Base-by-base conservation (phyloP, 2,329 filamentous ascomycete genomes). In the Byssothecium circinans region DNA sequence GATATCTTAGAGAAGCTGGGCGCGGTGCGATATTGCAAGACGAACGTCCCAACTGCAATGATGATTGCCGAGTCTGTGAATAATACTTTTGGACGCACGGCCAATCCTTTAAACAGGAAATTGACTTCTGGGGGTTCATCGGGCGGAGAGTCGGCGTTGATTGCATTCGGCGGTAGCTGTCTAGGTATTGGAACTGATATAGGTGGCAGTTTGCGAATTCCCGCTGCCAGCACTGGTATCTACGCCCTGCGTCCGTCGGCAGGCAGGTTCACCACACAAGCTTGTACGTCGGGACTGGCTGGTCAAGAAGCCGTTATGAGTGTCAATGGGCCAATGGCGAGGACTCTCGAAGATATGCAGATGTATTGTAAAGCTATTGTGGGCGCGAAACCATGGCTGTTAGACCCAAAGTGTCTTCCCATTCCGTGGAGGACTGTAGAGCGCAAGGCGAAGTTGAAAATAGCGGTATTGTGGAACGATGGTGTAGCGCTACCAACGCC, bases 1-100 rank as follows among this genome's bases (percentile, higher is more conserved):
- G 74, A 80, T 8, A 71, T 86, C 1, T 67, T 89, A 3, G 69
- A 81, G 20, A 74, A 75, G 15, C 74, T 83, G 0, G 86, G 86
- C 1, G 85, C 85, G 1, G 76, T 89, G 0, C 70, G 86, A n/a
- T 86, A 88, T 54, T 78, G 81, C 54, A 88, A 88, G 68, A 88
- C 86, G 0, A 88, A 87, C 56, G 74, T 88, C 2, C 85, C 86
- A 0, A 85, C 82, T 1, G 82, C 82, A 11, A 84, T 86, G 77
- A 86, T 88, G 84, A 85, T 86, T 42, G 79, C 82, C 11, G 85
- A 87, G 62, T 81, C 77, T 1, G 81, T 85, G 14, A 87, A 87
- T 68, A 85, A 86, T 55, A 74, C 81, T 2, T 82, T 83, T 56
- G 85, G 84, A 8, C 75, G 82, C 11, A 85, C 82, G 0, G 63